Evolutionary conservation across 352 stramenopile genomes (phyloP).

Genomic region (Phytophthora rubi): DNA sequence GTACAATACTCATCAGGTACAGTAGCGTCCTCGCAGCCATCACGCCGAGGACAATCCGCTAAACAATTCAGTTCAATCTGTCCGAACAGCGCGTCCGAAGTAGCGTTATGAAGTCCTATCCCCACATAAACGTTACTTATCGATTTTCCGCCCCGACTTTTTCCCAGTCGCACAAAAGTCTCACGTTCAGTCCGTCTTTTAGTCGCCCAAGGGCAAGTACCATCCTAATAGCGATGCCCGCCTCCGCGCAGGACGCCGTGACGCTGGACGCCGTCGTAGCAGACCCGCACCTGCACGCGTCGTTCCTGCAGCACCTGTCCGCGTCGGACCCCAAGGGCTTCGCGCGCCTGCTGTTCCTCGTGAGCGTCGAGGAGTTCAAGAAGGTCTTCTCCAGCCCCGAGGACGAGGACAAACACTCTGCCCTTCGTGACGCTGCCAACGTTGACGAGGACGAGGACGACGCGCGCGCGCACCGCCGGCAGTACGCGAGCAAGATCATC

Average conservation of each 20-base stretch:
- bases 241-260: conserved; percentile 29
- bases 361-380: conserved; percentile 90
- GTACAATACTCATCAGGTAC: neutral
- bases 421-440: conserved; percentile 1
- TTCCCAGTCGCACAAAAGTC: conserved; percentile 17
- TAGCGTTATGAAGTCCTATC: too few species aligned
- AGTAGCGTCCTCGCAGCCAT: neutral
- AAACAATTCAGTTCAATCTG: neutral
- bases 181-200: conserved; percentile 30
- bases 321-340: conserved; percentile 71
- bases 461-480: conserved; percentile 45
- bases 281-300: conserved; percentile 78
- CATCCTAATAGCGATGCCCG: conserved; percentile 4
- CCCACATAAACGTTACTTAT: neutral
- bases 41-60: neutral
- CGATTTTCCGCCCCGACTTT: conserved; percentile 20
- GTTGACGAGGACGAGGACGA: conserved; percentile 33
- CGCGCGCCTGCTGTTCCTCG: conserved; percentile 82
- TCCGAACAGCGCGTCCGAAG: neutral
- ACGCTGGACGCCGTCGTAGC: conserved; percentile 77
- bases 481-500: conserved; percentile 89
- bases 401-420: neutral
- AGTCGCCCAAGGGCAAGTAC: neutral
- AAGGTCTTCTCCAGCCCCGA: conserved; percentile 50
- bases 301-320: conserved; percentile 85